Evolutionary conservation across 176 grass and related monocot genomes (phyloP), one percentile per base, ranked within the genome.

Genomic region (Rhipidocladum racemiflorum): DNA sequence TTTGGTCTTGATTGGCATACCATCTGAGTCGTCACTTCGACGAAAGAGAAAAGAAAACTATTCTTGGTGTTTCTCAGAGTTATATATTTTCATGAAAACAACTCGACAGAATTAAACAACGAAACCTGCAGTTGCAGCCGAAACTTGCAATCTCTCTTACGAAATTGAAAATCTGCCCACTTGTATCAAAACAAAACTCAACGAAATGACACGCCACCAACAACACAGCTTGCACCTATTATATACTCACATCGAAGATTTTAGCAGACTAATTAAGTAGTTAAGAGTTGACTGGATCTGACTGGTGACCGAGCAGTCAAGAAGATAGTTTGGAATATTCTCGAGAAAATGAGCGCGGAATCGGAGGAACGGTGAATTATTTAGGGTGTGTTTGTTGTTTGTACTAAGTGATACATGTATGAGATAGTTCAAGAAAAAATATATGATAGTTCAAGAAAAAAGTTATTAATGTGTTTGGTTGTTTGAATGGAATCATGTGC

Each of bases 61-160:
- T 21, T 25, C 4, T 10, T 5, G 49, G 61, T 20, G 20, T 50
- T 48, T 21, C 23, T 28, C 49, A 50, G 38, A 59, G 30, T 25
- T 60, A 12, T n/a, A n/a, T n/a, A n/a, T 18, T 68, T 51, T 35
- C 20, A 4, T 75, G 76, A 89, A 51, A 68, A 25, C 51, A 75
- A 75, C 76, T 34, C 10, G 55, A 59, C 45, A 40, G 50, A 27
- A 2, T 59, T 75, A 73, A 57, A 34, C 44, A 68, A 49, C 13
- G 20, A n/a, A 62, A 61, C 23, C 27, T 74, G 17, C 24, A 40
- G 12, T 29, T 38, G 29, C n/a, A 50, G 21, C 45, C 67, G 38
- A 49, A 29, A 68, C 61, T 40, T 53, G 75, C 20, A 14, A 11
- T 61, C 9, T 46, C 27, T 45, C 3, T 20, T 23, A 21, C 59